phyloP scores from a whole-genome alignment of 148 eudicot genomes.

The Dianthus caryophyllus region DNA sequence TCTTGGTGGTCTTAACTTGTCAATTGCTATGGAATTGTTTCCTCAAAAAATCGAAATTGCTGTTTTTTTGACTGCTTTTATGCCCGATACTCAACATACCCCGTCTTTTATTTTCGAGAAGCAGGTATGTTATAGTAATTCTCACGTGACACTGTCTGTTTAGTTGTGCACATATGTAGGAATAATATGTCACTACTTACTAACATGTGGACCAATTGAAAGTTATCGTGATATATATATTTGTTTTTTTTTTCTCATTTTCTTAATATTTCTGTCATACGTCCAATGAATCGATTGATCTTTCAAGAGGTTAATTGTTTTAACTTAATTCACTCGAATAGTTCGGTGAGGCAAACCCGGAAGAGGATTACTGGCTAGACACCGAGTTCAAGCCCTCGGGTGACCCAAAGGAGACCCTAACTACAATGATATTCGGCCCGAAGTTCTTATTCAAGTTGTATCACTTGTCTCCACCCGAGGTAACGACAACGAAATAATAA shows the following conservation, averaged over 20 bases:
- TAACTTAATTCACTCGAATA: neutral
- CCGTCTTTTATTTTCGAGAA: conserved; percentile 26
- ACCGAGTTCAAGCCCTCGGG: conserved; percentile 22
- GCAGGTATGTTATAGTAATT: no score
- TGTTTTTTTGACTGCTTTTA: conserved; percentile 32
- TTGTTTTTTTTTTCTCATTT: no score
- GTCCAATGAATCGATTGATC: no score
- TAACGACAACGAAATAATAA: conserved; percentile 5
- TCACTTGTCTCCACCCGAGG: conserved; percentile 35
- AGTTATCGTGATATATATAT: no score
- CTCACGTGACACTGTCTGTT: no score
- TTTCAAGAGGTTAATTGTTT: no score
- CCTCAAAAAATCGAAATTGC: conserved; percentile 30
- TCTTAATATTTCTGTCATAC: no score
- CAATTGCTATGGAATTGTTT: conserved; percentile 23
- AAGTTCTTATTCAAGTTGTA: conserved; percentile 27
- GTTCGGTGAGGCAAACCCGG: conserved; percentile 20
- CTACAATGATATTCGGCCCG: conserved; percentile 31
- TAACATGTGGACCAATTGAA: no score
- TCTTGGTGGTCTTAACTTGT: conserved; percentile 28
- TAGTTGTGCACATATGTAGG: no score
- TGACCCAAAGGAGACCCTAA: conserved; percentile 20
- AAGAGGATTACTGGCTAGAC: conserved; percentile 28
- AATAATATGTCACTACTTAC: no score
- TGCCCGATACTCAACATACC: conserved; percentile 30